Percentiles rank a stretch among this genome's conserved stretches.
Conservation (phyloP, 208 protist species). For the Trichomonas vaginalis region DNA sequence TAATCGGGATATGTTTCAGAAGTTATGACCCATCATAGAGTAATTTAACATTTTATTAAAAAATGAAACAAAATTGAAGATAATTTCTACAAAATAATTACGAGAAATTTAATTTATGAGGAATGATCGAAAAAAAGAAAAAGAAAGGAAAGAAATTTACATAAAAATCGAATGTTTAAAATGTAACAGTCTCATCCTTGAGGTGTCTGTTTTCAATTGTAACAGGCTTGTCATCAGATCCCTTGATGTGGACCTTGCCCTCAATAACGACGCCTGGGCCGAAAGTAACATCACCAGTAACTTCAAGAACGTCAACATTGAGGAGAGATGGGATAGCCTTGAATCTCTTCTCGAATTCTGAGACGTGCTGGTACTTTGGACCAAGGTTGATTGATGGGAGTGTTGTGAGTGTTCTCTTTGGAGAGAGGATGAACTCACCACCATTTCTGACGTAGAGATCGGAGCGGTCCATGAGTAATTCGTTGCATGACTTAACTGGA, state of each 20-base stretch:
- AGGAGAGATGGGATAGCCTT: background rate
- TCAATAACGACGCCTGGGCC: background rate
- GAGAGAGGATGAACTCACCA: background rate
- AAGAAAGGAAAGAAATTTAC: too few relatives aligned
- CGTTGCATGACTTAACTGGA: conserved; percentile 77
- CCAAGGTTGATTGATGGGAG: background rate
- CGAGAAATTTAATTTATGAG: too few relatives aligned
- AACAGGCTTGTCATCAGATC: background rate
- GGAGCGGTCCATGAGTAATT: conserved; percentile 66
- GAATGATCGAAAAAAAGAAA: too few relatives aligned
- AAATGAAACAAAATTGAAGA: too few relatives aligned
- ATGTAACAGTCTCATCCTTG: background rate
- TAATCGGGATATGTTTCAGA: too few relatives aligned
- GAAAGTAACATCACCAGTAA: conserved; percentile 1
- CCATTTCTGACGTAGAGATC: conserved; percentile 28
- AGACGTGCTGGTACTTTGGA: background rate
- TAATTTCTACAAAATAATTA: too few relatives aligned
- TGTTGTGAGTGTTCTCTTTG: background rate
- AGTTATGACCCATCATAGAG: too few relatives aligned
- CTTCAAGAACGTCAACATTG: background rate
- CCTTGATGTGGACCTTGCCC: background rate
- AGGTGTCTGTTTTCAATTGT: background rate
- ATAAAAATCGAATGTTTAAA: too few relatives aligned
- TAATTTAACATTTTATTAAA: too few relatives aligned
- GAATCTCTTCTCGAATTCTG: background rate